These are phyloP conservation scores for Symmetrospora coprosmae DNA, from an alignment of 768 basidiomycete genomes.

Conservation along the genomic window DNA sequence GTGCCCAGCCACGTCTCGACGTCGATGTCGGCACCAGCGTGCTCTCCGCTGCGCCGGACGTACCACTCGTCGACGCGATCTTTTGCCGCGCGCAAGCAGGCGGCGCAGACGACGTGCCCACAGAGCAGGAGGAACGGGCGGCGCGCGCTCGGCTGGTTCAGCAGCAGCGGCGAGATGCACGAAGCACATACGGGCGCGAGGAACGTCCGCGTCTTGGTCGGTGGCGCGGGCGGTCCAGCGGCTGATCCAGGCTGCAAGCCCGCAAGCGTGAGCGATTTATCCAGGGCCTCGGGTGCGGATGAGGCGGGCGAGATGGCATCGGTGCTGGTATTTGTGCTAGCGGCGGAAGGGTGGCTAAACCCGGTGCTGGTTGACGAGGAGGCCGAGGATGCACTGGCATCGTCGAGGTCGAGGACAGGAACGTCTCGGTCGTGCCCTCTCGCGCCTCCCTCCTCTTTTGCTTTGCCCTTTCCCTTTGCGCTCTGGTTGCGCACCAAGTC, in stretches of 20 bases:
- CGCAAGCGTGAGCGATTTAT: not conserved
- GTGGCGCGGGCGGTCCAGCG: too few relatives aligned
- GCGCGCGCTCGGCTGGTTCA: slow-evolving; percentile 4
- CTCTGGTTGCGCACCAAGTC: not conserved
- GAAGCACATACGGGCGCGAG: slow-evolving; percentile 9
- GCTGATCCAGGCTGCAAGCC: not conserved
- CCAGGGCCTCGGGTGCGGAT: not conserved
- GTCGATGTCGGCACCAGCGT: not conserved
- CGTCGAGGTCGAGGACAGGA: not conserved
- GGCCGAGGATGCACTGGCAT: not conserved
- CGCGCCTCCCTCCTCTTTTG: not conserved
- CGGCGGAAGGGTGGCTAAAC: not conserved
- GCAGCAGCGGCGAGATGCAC: not conserved
- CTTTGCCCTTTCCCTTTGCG: not conserved
- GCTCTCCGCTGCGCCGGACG: not conserved
- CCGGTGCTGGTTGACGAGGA: not conserved
- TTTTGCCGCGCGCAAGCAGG: not conserved
- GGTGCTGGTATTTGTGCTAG: too few relatives aligned
- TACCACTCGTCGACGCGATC: not conserved
- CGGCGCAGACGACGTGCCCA: slow-evolving; percentile 4
- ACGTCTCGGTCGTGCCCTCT: not conserved
- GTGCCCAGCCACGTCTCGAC: slow-evolving; percentile 2
- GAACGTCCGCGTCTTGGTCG: not conserved
- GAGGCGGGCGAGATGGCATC: not conserved
- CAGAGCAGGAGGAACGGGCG: slow-evolving; percentile 11